Base-by-base conservation (phyloP, 805 yeast genomes). In the Blastobotrys peoriensis region DNA sequence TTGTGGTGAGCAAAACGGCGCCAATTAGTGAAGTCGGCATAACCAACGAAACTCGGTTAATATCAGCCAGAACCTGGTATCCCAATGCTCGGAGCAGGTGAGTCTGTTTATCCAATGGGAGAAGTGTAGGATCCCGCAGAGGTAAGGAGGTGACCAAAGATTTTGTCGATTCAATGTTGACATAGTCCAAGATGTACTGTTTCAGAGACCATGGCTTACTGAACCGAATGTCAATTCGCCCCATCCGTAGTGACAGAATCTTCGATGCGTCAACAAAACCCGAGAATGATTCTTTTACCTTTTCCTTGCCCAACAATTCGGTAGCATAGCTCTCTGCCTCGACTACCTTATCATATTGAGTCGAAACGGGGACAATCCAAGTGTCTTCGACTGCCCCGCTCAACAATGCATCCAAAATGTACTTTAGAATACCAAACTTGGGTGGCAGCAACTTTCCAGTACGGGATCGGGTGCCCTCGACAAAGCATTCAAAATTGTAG, bases 381-480 rank as follows among this genome's bases (percentile, higher is more conserved):
- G 65, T 56, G 45, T 68, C 73, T 30, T 64, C 57, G 5, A 62
- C 63, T 2, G 63, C 48, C 4, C 78, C 78, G 18, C 68, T 59
- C 21, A 69, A 55, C 28, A 74, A 67, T 13, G 76, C 66, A 45
- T 73, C 74, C 28, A 72, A 62, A 36, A 78, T 64, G 38, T 70
- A 72, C 57, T 78, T 78, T 50, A 78, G 66, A 38, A 78, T 73
- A 4, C 84, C 84, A 54, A 74, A 76, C 56, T 78, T 79, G 10
- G 84, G 84, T 20, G 78, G 66, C 18, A 79, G 65, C 27, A 78
- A 62, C 54, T 79, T 79, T n/a, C 84, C 84, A 49, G 79, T 78
- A 47, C 84, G 66, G 2, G 83, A 77, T 33, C 84, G 68, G 1
- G 81, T 76, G n/a, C 84, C 84, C 58, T 78, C 84, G 41, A 78